Conservation (phyloP, 164 flowering plant species). For the Vitis rupestris region DNA sequence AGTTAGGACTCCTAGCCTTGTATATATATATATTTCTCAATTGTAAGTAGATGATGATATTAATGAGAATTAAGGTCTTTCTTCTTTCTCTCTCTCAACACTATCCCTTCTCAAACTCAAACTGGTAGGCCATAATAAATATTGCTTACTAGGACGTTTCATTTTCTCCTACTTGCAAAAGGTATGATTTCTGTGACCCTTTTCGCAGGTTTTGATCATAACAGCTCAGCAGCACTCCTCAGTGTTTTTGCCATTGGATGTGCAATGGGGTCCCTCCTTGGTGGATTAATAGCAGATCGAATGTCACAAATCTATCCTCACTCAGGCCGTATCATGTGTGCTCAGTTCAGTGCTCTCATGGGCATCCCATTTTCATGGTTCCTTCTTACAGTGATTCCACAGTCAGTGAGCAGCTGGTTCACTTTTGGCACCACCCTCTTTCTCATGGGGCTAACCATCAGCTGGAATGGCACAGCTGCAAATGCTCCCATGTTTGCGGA, state of each 20-base stretch:
- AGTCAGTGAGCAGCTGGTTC: slow-evolving; percentile 53
- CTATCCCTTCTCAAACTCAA: no score
- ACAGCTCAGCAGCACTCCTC: slow-evolving; percentile 66
- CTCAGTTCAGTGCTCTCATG: slow-evolving; percentile 95
- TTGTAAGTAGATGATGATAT: no score
- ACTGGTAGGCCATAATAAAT: background rate
- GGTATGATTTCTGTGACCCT: background rate
- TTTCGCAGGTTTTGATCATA: slow-evolving; percentile 78
- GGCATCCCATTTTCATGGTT: slow-evolving; percentile 88
- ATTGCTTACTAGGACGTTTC: background rate
- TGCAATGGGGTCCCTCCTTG: slow-evolving; percentile 73
- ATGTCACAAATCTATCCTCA: slow-evolving; percentile 66
- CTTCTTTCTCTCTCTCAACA: no score
- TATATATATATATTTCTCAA: no score
- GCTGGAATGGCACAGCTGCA: slow-evolving; percentile 86
- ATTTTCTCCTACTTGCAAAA: background rate
- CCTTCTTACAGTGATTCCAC: slow-evolving; percentile 78
- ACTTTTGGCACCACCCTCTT: slow-evolving; percentile 64
- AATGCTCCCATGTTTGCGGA: slow-evolving; percentile 96
- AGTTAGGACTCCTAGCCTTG: no score
- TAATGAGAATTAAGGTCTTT: no score
- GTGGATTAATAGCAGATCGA: slow-evolving; percentile 78
- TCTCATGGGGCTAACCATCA: slow-evolving; percentile 85
- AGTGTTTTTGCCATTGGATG: slow-evolving; percentile 85
- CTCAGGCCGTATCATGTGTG: slow-evolving; percentile 88